phyloP scores from a whole-genome alignment of 768 basidiomycete species.

The Brasilioporus rufonigricans region DNA sequence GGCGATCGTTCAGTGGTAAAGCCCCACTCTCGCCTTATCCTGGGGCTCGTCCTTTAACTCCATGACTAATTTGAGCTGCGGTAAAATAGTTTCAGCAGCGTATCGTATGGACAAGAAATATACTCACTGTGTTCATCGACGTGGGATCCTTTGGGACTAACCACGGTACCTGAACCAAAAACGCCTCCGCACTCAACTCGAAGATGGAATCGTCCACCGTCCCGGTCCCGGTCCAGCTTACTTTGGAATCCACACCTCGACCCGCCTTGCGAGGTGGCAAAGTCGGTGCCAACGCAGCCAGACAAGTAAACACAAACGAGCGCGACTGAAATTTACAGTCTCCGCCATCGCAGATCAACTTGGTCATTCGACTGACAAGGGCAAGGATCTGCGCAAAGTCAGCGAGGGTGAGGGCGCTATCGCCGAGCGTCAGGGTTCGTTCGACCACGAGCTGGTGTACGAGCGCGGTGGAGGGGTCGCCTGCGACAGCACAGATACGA shows the following conservation, averaged over 20 bases:
- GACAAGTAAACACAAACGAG: constrained; percentile 12
- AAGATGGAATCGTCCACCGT: not conserved
- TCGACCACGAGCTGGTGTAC: too few relatives aligned
- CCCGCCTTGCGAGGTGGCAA: not conserved
- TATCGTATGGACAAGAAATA: not conserved
- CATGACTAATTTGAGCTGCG: not conserved
- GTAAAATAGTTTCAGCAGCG: not conserved
- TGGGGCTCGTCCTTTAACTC: not conserved
- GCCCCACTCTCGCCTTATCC: not conserved
- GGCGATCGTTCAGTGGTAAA: not conserved
- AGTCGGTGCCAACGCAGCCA: constrained; percentile 3
- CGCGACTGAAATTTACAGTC: constrained; percentile 16
- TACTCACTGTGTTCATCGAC: constrained; percentile 7
- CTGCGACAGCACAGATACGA: not conserved
- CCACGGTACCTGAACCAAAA: constrained; percentile 3
- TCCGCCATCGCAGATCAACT: constrained; percentile 5
- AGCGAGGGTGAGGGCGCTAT: not conserved
- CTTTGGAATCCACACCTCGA: not conserved
- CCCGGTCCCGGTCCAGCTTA: not conserved
- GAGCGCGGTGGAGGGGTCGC: too few relatives aligned
- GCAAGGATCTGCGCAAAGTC: not conserved
- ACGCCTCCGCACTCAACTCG: constrained; percentile 13
- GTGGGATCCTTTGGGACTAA: not conserved
- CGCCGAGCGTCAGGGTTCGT: not conserved
- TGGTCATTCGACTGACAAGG: constrained; percentile 7